Conservation (phyloP, 768 basidiomycete genomes). For the Gloeostereum incarnatum region DNA sequence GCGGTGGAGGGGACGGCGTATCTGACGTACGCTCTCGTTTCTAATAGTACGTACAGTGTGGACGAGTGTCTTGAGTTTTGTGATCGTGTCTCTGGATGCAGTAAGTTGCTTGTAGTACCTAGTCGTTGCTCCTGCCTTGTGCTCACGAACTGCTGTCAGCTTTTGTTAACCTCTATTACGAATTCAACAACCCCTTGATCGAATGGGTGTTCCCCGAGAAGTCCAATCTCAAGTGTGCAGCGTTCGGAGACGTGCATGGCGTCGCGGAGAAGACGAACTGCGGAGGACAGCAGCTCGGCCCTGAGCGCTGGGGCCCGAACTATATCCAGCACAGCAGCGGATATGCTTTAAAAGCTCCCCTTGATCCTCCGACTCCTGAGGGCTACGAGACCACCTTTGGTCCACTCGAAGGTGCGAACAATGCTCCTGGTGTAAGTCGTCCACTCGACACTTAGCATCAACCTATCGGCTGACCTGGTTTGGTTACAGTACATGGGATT, state of each 20-base stretch:
- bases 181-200: constrained; percentile 9
- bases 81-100: constrained; percentile 10
- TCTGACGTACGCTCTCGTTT: constrained; percentile 10
- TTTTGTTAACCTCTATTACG: constrained; percentile 11
- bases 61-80: constrained; percentile 10
- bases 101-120: constrained; percentile 2
- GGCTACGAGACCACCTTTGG: constrained; percentile 38
- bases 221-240: constrained; percentile 13
- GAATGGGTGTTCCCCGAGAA: constrained; percentile 12
- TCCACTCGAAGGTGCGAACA: constrained; percentile 12
- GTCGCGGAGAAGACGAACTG: constrained; percentile 10
- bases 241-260: constrained; percentile 11
- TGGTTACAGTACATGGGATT: constrained; percentile 12
- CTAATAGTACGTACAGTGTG: constrained; percentile 8
- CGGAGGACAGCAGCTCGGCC: constrained; percentile 6
- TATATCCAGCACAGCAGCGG: constrained; percentile 10
- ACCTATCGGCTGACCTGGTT: neutral
- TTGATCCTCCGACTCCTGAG: constrained; percentile 19
- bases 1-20: constrained; percentile 12
- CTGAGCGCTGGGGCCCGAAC: constrained; percentile 1
- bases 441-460: neutral
- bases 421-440: neutral
- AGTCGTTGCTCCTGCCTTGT: neutral
- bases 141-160: constrained; percentile 4
- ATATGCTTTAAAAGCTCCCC: constrained; percentile 6